These are phyloP conservation scores for Cyclotella choctawhatcheeana DNA, from an alignment of 108 stramenopile species.

Conservation along the genomic window DNA sequence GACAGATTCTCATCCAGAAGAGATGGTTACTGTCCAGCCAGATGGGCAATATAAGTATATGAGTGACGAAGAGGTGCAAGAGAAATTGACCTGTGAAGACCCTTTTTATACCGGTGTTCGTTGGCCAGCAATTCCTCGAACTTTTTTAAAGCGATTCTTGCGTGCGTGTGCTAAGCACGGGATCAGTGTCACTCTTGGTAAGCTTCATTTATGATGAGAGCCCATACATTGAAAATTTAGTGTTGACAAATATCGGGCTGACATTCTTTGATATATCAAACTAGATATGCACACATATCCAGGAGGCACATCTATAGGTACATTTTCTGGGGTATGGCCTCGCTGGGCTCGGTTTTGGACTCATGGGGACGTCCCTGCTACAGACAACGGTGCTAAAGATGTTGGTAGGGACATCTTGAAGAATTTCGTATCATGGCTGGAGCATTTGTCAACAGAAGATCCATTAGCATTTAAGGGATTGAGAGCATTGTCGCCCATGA, in stretches of 20 bases:
- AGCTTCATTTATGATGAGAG: neutral
- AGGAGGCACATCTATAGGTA: slow-evolving; percentile 77
- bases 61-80: slow-evolving; percentile 39
- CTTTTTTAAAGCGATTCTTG: slow-evolving; percentile 55
- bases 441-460: slow-evolving; percentile 53
- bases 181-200: slow-evolving; percentile 51
- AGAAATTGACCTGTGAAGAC: slow-evolving; percentile 71
- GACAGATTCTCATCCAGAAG: slow-evolving; percentile 63
- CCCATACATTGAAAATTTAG: no score
- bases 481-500: slow-evolving; percentile 75
- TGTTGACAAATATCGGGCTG: no score
- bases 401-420: slow-evolving; percentile 56
- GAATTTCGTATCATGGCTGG: slow-evolving; percentile 68
- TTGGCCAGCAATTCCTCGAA: slow-evolving; percentile 74
- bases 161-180: slow-evolving; percentile 59
- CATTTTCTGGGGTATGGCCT: slow-evolving; percentile 83
- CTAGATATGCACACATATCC: slow-evolving; percentile 77
- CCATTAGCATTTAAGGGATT: slow-evolving; percentile 68
- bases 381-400: slow-evolving; percentile 48
- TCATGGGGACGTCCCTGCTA: slow-evolving; percentile 57
- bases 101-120: slow-evolving; percentile 64
- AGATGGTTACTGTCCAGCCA: slow-evolving; percentile 23
- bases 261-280: neutral
- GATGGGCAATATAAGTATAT: slow-evolving; percentile 33
- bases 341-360: slow-evolving; percentile 71